Percentiles rank a stretch among this genome's conserved stretches.
Evolutionary conservation across 345 rosid genomes (phyloP).

Genomic region (Linum lewisii): DNA sequence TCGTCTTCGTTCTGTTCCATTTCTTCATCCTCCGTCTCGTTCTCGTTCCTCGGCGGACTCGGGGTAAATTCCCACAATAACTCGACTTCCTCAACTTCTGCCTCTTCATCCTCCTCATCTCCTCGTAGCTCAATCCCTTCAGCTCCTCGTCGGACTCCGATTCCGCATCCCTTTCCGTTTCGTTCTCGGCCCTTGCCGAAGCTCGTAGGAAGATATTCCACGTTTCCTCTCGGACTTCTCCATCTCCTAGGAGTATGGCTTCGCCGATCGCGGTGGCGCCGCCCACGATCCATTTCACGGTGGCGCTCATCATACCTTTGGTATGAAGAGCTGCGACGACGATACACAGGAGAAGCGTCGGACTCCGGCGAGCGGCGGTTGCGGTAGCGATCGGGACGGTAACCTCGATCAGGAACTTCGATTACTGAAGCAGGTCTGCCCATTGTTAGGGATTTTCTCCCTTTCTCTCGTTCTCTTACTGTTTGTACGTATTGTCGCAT

Average conservation of each 20-base stretch:
- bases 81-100: constrained; percentile 70
- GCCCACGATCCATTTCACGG: constrained; percentile 11
- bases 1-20: constrained; percentile 29
- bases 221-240: constrained; percentile 19
- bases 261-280: constrained; percentile 6
- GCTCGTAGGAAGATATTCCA: constrained; percentile 13
- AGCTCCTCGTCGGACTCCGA: constrained; percentile 87
- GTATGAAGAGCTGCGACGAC: constrained; percentile 22
- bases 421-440: background rate
- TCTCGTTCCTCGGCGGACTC: constrained; percentile 59
- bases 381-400: background rate
- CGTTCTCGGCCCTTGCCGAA: constrained; percentile 17
- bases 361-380: constrained; percentile 1
- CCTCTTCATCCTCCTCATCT: constrained; percentile 73
- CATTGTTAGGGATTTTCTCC: background rate
- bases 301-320: constrained; percentile 21
- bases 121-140: constrained; percentile 68
- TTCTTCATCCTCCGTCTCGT: constrained; percentile 30
- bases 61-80: constrained; percentile 72
- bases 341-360: background rate
- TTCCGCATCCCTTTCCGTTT: constrained; percentile 28
- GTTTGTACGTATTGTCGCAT: no score
- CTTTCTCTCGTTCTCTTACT: no score
- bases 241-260: constrained; percentile 7
- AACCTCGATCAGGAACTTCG: background rate